These are phyloP conservation scores for Seiridium cupressi DNA, from an alignment of 2,329 filamentous ascomycete species.

Conservation along the genomic window DNA sequence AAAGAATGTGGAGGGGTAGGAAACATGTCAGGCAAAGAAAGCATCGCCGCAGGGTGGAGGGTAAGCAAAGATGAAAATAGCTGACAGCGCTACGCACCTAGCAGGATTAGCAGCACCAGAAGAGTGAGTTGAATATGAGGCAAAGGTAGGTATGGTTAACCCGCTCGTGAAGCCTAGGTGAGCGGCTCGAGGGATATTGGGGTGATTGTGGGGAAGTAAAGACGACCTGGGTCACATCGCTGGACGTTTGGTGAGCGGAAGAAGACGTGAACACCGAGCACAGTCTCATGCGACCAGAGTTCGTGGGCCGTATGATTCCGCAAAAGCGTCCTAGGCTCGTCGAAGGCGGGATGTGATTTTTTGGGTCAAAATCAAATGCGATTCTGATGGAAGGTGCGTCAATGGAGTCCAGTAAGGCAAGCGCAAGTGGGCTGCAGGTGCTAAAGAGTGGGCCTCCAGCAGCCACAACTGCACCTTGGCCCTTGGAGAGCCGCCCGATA, in stretches of 20 bases:
- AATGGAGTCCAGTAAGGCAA: background rate
- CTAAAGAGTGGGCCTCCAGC: background rate
- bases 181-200: background rate
- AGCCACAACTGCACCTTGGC: background rate
- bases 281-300: background rate
- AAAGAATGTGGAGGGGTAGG: too few relatives aligned
- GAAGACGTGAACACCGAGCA: background rate
- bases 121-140: background rate
- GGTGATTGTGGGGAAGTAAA: background rate
- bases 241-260: background rate
- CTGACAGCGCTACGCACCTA: background rate
- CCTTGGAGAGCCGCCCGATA: background rate
- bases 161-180: background rate
- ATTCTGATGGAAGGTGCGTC: slow-evolving; percentile 1
- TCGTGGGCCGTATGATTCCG: background rate
- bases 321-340: background rate
- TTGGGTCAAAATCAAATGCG: slow-evolving; percentile 4
- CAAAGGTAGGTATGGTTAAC: background rate
- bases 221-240: background rate
- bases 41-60: background rate
- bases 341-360: background rate
- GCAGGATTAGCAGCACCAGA: background rate
- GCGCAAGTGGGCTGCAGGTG: slow-evolving; percentile 1
- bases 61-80: background rate
- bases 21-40: too few relatives aligned